Conservation (phyloP, 352 stramenopile species). For the Plasmopara muralis region DNA sequence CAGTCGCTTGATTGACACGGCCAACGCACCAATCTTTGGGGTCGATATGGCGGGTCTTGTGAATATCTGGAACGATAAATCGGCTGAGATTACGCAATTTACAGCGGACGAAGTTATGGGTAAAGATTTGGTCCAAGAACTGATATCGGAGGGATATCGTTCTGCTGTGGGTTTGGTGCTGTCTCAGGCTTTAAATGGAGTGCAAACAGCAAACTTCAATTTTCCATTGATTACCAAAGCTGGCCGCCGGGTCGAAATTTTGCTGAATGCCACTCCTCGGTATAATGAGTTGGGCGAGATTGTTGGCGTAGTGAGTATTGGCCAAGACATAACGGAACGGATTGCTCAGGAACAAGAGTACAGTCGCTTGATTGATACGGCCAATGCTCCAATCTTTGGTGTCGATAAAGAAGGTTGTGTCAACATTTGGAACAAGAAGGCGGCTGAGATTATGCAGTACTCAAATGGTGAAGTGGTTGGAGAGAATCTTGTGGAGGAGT, state of each 20-base stretch:
- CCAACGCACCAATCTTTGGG: slow-evolving; percentile 86
- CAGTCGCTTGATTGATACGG: slow-evolving; percentile 80
- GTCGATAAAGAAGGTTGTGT: slow-evolving; percentile 74
- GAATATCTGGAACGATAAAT: slow-evolving; percentile 90
- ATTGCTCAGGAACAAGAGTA: slow-evolving; percentile 90
- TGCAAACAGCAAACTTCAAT: slow-evolving; percentile 77
- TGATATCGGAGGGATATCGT: slow-evolving; percentile 78
- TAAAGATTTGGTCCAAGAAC: slow-evolving; percentile 81
- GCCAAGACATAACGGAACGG: slow-evolving; percentile 81
- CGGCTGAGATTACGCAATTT: slow-evolving; percentile 85
- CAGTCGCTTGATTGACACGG: slow-evolving; percentile 78
- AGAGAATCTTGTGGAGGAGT: slow-evolving; percentile 84
- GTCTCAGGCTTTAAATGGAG: slow-evolving; percentile 60
- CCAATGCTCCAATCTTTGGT: slow-evolving; percentile 87
- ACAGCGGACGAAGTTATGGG: slow-evolving; percentile 84
- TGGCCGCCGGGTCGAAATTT: slow-evolving; percentile 66
- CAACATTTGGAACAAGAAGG: slow-evolving; percentile 91
- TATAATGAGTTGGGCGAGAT: slow-evolving; percentile 74
- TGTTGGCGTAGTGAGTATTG: slow-evolving; percentile 78
- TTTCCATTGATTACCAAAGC: slow-evolving; percentile 76
- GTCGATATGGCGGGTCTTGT: slow-evolving; percentile 69
- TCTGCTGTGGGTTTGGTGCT: slow-evolving; percentile 56
- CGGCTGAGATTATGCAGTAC: slow-evolving; percentile 88
- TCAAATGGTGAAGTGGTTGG: slow-evolving; percentile 84
- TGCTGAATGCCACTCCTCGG: slow-evolving; percentile 69